Evolutionary conservation across 768 basidiomycete genomes (phyloP).

Genomic region (Cystobasidium onofrii): DNA sequence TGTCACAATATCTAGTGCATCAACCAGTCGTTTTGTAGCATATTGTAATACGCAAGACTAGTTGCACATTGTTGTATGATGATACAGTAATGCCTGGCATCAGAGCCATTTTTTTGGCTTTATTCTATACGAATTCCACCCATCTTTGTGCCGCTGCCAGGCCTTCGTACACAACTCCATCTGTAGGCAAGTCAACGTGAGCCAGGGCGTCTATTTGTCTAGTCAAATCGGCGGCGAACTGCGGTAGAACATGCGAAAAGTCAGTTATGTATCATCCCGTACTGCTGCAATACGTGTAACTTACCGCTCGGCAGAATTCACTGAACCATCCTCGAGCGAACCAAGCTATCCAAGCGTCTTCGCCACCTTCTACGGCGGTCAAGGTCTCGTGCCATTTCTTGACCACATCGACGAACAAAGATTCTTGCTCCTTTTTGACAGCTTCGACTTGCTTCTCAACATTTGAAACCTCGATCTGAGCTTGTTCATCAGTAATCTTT

Average conservation of each 20-base stretch:
- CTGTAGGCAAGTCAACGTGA: neutral
- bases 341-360: constrained; percentile 19
- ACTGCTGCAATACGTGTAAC: neutral
- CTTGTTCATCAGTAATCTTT: neutral
- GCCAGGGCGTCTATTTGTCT: neutral
- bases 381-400: constrained; percentile 4
- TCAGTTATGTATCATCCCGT: neutral
- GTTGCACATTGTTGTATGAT: neutral
- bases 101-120: neutral
- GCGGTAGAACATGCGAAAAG: neutral
- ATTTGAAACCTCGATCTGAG: neutral
- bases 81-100: neutral
- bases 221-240: constrained; percentile 17
- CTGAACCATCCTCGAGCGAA: constrained; percentile 17
- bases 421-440: constrained; percentile 12
- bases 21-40: neutral
- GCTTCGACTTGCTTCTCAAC: constrained; percentile 23
- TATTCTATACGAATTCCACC: constrained; percentile 16
- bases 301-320: constrained; percentile 28
- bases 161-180: constrained; percentile 14
- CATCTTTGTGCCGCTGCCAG: constrained; percentile 16
- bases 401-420: constrained; percentile 21
- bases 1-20: neutral
- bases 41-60: neutral
- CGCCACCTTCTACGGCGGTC: neutral